A percentile compares a stretch with the other conserved stretches of the same genome.
phyloP scores from a whole-genome alignment of 2,329 filamentous ascomycete species.

The Dactylellina drechsleri region DNA sequence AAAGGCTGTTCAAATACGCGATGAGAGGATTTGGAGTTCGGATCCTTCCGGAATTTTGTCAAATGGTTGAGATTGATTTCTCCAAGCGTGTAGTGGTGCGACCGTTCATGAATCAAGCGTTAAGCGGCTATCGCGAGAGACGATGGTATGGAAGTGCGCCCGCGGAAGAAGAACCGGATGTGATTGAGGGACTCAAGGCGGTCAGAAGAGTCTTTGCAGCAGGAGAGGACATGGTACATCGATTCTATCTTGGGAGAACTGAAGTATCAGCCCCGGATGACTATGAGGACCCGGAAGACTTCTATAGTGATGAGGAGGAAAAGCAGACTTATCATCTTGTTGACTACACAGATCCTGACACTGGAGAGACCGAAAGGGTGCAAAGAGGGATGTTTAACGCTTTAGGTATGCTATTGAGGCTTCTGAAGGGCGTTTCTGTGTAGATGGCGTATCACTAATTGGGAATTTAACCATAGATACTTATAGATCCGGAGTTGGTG shows the following conservation, averaged over 20 bases:
- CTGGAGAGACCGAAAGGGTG: constrained; percentile 22
- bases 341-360: constrained; percentile 31
- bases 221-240: constrained; percentile 55
- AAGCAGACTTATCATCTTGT: constrained; percentile 16
- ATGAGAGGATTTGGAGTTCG: constrained; percentile 59
- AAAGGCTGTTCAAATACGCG: constrained; percentile 59
- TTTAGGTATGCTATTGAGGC: neutral
- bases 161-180: neutral
- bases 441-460: no score
- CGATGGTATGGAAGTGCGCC: neutral
- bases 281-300: constrained; percentile 32
- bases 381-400: constrained; percentile 29
- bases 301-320: constrained; percentile 8
- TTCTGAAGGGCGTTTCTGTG: no score
- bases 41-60: constrained; percentile 58
- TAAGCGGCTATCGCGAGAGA: neutral
- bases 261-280: constrained; percentile 19
- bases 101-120: constrained; percentile 35
- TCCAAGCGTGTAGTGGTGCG: constrained; percentile 6
- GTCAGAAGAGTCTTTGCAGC: constrained; percentile 53
- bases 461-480: constrained; percentile 20
- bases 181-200: constrained; percentile 49
- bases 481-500: constrained; percentile 33
- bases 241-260: constrained; percentile 50
- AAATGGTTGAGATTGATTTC: constrained; percentile 56